Percentiles rank a stretch among this genome's conserved stretches.
Conservation (phyloP, 176 grass and related monocot species). For the Oropetium thomaeum region DNA sequence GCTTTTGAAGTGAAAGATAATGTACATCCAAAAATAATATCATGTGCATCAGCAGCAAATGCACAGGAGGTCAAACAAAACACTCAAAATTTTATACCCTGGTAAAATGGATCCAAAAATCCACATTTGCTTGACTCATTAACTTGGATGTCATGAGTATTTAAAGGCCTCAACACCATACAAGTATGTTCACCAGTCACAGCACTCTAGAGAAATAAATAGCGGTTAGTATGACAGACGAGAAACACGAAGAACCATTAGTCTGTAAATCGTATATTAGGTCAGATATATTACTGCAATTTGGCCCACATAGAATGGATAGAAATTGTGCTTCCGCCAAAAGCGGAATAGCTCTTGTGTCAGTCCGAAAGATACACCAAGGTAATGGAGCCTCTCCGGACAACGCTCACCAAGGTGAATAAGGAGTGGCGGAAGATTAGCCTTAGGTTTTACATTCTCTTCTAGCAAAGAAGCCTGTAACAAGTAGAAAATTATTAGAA, state of each 20-base stretch:
- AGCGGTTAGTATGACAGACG: slow-evolving; percentile 15
- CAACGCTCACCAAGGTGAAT: slow-evolving; percentile 55
- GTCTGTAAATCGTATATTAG: slow-evolving; percentile 11
- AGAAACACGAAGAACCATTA: slow-evolving; percentile 20
- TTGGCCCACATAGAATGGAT: slow-evolving; percentile 91
- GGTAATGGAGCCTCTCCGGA: slow-evolving; percentile 85
- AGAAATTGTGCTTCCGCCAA: slow-evolving; percentile 85
- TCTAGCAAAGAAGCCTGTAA: slow-evolving; percentile 81
- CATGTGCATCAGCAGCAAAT: neutral
- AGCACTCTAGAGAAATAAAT: slow-evolving; percentile 63
- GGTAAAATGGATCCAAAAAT: slow-evolving; percentile 90
- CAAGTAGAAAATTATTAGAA: slow-evolving; percentile 7
- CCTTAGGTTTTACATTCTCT: slow-evolving; percentile 76
- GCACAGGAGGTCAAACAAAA: neutral
- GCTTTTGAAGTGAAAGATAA: slow-evolving; percentile 11
- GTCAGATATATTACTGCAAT: slow-evolving; percentile 66
- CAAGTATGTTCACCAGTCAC: slow-evolving; percentile 97
- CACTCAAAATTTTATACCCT: slow-evolving; percentile 39
- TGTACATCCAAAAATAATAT: neutral
- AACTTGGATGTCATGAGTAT: slow-evolving; percentile 67
- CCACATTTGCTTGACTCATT: slow-evolving; percentile 45
- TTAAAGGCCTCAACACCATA: slow-evolving; percentile 84
- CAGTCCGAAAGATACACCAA: slow-evolving; percentile 92
- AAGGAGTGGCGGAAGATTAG: slow-evolving; percentile 84
- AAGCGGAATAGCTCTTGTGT: slow-evolving; percentile 88